phyloP scores from a whole-genome alignment of 129 eudicot genomes.

The Flaveria linearis region DNA sequence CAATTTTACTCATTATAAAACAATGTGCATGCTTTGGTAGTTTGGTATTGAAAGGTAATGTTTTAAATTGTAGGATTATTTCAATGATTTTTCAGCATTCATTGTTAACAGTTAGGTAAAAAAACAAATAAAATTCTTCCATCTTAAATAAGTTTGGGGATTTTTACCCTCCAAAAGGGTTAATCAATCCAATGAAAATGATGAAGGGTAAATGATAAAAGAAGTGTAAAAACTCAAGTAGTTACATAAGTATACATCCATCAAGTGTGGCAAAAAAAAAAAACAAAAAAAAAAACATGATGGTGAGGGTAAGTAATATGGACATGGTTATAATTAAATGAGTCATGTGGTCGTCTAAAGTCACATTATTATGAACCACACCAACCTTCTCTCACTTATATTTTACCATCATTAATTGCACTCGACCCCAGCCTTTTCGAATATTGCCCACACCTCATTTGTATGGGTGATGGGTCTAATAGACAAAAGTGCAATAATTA shows the following conservation, averaged over 20 bases:
- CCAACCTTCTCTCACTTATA: slow-evolving; percentile 32
- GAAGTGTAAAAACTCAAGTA: slow-evolving; percentile 16
- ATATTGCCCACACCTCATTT: slow-evolving; percentile 17
- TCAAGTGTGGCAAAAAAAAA: slow-evolving; percentile 22
- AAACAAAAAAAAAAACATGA: slow-evolving; percentile 28
- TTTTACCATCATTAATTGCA: slow-evolving; percentile 31
- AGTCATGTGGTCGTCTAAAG: slow-evolving; percentile 40
- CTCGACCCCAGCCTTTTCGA: slow-evolving; percentile 26
- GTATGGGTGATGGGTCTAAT: not conserved
- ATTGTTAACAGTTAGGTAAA: no score
- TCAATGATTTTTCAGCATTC: no score
- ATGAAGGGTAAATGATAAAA: slow-evolving; percentile 17
- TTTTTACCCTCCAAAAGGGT: no score
- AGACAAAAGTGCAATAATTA: not conserved
- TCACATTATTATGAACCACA: slow-evolving; percentile 41
- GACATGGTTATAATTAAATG: slow-evolving; percentile 41
- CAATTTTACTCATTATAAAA: not conserved
- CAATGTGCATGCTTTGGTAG: not conserved
- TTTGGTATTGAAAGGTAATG: no score
- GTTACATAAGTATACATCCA: slow-evolving; percentile 25
- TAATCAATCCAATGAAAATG: not conserved
- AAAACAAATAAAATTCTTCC: no score
- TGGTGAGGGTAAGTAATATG: slow-evolving; percentile 39
- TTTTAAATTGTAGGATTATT: no score
- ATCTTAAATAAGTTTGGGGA: no score